Evolutionary conservation across 176 grass and related monocot species (phyloP).

Genomic region (Musa beccarii): DNA sequence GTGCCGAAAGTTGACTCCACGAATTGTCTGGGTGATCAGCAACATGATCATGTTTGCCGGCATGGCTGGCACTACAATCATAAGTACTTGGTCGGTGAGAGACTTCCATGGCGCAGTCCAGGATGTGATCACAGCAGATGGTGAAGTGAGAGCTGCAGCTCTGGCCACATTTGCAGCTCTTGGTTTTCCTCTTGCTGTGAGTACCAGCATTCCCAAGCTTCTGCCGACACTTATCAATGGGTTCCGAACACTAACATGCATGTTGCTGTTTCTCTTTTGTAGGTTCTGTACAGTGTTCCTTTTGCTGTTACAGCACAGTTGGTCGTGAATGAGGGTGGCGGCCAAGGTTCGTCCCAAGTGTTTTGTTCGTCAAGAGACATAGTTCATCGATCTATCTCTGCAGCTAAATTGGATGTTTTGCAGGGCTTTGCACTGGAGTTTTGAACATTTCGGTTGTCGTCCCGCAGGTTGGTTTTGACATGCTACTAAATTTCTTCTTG

Average conservation of each 20-base stretch:
- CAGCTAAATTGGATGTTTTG: neutral
- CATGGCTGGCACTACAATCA: constrained; percentile 53
- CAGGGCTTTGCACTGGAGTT: constrained; percentile 78
- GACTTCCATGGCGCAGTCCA: constrained; percentile 38
- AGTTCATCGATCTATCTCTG: neutral
- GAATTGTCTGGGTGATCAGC: constrained; percentile 56
- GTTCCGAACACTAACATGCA: neutral
- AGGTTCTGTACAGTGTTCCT: constrained; percentile 82
- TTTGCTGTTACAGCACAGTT: constrained; percentile 76
- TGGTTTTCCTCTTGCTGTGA: constrained; percentile 73
- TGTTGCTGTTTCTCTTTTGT: neutral
- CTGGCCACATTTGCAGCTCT: constrained; percentile 57
- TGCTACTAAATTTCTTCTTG: neutral
- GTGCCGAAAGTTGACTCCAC: constrained; percentile 53
- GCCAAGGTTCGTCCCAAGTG: constrained; percentile 45
- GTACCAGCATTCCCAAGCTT: neutral
- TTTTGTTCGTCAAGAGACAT: neutral
- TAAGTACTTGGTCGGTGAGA: constrained; percentile 66
- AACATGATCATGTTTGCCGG: constrained; percentile 43
- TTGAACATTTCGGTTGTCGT: constrained; percentile 88
- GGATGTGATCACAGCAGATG: constrained; percentile 37
- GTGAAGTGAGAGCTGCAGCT: constrained; percentile 36
- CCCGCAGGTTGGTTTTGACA: constrained; percentile 47
- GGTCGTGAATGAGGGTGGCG: constrained; percentile 43
- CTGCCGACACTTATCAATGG: neutral